Conservation (phyloP, 2,329 filamentous ascomycete genomes). For the Fusarium abutilonis region DNA sequence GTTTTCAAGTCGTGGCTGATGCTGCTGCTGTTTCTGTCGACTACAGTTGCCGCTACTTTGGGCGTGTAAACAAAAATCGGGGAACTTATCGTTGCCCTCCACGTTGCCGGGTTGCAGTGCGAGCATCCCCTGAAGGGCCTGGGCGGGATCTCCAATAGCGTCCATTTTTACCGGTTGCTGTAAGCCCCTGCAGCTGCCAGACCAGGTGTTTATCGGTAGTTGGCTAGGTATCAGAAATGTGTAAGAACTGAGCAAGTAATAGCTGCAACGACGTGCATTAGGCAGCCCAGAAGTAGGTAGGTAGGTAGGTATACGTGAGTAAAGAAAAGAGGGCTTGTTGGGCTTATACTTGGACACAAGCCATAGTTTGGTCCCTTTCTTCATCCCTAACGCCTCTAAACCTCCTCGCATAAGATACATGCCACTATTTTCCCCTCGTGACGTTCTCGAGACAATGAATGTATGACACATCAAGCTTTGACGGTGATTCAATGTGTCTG, state of each 20-base stretch:
- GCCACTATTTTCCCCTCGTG: constrained; percentile 16
- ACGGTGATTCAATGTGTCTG: neutral
- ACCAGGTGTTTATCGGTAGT: neutral
- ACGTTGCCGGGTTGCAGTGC: constrained; percentile 52
- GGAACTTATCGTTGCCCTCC: constrained; percentile 51
- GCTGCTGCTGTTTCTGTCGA: constrained; percentile 13
- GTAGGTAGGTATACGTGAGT: too few relatives aligned
- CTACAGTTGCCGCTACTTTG: constrained; percentile 26
- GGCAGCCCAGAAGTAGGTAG: too few relatives aligned
- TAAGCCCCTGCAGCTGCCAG: constrained; percentile 12
- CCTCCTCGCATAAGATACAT: constrained; percentile 34
- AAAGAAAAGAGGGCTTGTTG: constrained; percentile 2
- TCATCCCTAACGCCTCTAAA: constrained; percentile 21
- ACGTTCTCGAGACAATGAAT: constrained; percentile 10
- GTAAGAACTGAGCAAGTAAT: too few relatives aligned
- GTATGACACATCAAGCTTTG: neutral
- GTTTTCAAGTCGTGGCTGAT: constrained; percentile 11
- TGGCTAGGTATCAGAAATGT: neutral
- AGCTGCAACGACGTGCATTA: too few relatives aligned
- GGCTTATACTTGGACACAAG: constrained; percentile 20
- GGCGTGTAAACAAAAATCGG: constrained; percentile 57
- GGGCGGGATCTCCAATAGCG: constrained; percentile 29
- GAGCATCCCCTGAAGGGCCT: constrained; percentile 41
- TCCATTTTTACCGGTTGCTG: constrained; percentile 38
- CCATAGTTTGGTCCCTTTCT: neutral